Base-by-base conservation (phyloP, 139 green algal species). In the Diplosphaera chodatii region DNA sequence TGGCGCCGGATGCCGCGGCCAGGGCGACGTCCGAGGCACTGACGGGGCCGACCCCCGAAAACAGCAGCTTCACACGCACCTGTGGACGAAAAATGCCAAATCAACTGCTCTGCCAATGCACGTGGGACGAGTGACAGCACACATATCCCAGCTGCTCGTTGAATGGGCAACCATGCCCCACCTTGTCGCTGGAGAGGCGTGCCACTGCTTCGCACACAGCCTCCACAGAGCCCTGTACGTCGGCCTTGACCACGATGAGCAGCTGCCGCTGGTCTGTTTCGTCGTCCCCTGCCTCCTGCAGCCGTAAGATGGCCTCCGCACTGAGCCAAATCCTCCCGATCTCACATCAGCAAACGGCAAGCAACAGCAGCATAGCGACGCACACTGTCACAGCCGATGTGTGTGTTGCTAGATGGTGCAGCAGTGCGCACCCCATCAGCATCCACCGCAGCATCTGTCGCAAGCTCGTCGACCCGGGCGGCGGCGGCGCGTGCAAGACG, bases 241-340 rank as follows among this genome's bases (percentile, higher is more conserved):
- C 91, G 5, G 88, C 90, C 79, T 96, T 96, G 59, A 97, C 72
- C 37, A 97, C 66, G 28, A 96, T 29, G 29, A 67, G 70, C 63
- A 88, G 63, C 55, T 68, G 40, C 48, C 48, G 48, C 48, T 18
- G 48, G 48, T 59, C 48, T 18, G 25, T 5, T 3, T 18, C 33
- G 29, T 23, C 72, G 4, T 67, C 41, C 13, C 55, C 64, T 25
- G 71, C 66, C 64, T 69, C 70, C 63, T 34, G 56, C 23, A 13
- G 22, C 29, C 27, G 32, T 3, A n/a, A n/a, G n/a, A n/a, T n/a
- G n/a, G n/a, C n/a, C n/a, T n/a, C n/a, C n/a, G n/a, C 37, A 21
- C 10, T 8, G 13, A 13, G 37, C 8, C 37, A 48, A 13, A 48
- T 48, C 37, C 13, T 48, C 37, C 37, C 37, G 37, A 48, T 48